A percentile compares a stretch with the other conserved stretches of the same genome.
Conservation (phyloP, 202 grass and related monocot species). For the Hordeum pubiflorum region DNA sequence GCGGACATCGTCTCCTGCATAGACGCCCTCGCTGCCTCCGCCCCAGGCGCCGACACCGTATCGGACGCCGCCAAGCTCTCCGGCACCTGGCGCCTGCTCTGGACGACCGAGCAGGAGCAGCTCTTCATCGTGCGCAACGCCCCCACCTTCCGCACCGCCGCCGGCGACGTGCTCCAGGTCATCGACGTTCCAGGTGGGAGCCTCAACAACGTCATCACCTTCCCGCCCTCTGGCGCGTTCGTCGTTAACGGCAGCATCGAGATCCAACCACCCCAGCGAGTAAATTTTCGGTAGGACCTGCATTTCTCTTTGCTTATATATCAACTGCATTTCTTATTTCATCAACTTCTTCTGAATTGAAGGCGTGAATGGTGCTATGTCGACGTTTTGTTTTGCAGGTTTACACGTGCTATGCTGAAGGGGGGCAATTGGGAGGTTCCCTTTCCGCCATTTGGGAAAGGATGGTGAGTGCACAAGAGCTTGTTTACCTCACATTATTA, state of each 20-base stretch:
- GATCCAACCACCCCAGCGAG: slow-evolving; percentile 61
- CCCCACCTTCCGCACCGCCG: slow-evolving; percentile 59
- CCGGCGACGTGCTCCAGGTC: slow-evolving; percentile 89
- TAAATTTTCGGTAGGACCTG: slow-evolving; percentile 62
- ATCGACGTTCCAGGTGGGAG: slow-evolving; percentile 53
- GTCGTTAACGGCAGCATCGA: slow-evolving; percentile 67
- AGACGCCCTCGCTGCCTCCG: slow-evolving; percentile 41
- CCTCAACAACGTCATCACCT: slow-evolving; percentile 92
- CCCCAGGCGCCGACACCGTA: slow-evolving; percentile 30
- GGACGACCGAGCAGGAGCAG: slow-evolving; percentile 97
- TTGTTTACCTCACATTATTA: neutral
- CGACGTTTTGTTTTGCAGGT: slow-evolving; percentile 32
- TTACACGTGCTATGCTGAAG: slow-evolving; percentile 67
- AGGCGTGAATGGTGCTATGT: neutral
- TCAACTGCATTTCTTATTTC: too few relatives aligned
- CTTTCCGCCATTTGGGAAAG: slow-evolving; percentile 86
- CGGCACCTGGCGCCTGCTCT: slow-evolving; percentile 77
- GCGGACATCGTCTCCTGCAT: slow-evolving; percentile 72
- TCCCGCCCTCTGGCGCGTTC: slow-evolving; percentile 76
- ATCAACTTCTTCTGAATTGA: neutral
- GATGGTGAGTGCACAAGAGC: slow-evolving; percentile 58
- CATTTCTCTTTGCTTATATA: too few relatives aligned
- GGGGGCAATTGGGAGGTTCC: slow-evolving; percentile 75
- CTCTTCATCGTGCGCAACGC: slow-evolving; percentile 89
- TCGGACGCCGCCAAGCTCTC: slow-evolving; percentile 56